A percentile compares a stretch with the other conserved stretches of the same genome.
These are phyloP conservation scores for Dioscorea alata DNA, from an alignment of 106 monocot genomes.

Conservation along the genomic window DNA sequence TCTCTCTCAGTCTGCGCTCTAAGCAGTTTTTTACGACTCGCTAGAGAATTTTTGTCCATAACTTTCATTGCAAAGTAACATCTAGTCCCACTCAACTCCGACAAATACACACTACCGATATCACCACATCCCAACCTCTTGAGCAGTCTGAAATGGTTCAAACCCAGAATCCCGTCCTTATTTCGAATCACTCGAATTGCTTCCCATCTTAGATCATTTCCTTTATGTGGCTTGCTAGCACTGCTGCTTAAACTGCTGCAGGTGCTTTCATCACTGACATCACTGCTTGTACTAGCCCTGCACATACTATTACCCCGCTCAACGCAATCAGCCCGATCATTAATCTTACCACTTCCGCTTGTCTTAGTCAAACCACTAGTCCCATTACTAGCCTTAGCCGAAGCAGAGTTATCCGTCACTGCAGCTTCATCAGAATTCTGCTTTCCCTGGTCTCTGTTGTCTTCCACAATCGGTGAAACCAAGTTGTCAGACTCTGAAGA, in stretches of 20 bases:
- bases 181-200: slow-evolving; percentile 13
- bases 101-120: slow-evolving; percentile 18
- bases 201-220: slow-evolving; percentile 19
- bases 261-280: slow-evolving; percentile 19
- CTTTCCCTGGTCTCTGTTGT: slow-evolving; percentile 8
- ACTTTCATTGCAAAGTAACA: slow-evolving; percentile 21
- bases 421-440: neutral
- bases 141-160: slow-evolving; percentile 17
- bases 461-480: neutral
- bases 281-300: slow-evolving; percentile 19
- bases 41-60: slow-evolving; percentile 16
- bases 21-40: slow-evolving; percentile 10
- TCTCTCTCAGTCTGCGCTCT: slow-evolving; percentile 17
- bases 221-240: slow-evolving; percentile 16
- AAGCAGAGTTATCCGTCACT: slow-evolving; percentile 8
- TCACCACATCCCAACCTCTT: slow-evolving; percentile 17
- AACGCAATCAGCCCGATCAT: slow-evolving; percentile 11
- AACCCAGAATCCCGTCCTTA: slow-evolving; percentile 9
- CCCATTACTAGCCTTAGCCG: slow-evolving; percentile 13
- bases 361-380: slow-evolving; percentile 6
- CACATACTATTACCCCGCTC: slow-evolving; percentile 18
- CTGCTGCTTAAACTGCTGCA: slow-evolving; percentile 17
- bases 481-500: neutral
- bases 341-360: slow-evolving; percentile 10
- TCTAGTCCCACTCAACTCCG: slow-evolving; percentile 15